phyloP scores from a whole-genome alignment of 2,329 filamentous ascomycete genomes.

The Neofusicoccum kwambonambiense region DNA sequence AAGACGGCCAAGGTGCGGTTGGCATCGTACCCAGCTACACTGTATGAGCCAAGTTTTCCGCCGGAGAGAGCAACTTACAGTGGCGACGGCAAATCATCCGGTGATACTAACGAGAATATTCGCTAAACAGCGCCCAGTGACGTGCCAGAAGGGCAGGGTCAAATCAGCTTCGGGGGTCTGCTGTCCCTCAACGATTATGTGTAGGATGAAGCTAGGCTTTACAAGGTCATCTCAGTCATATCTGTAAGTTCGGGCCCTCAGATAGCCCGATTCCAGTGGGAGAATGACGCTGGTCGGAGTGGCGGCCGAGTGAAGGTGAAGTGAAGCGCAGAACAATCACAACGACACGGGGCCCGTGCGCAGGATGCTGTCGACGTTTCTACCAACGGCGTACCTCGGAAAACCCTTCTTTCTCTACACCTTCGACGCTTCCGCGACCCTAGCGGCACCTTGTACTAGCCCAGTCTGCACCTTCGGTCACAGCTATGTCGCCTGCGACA shows the following conservation, averaged over 20 bases:
- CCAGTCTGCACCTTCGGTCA: neutral
- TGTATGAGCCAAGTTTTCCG: no score
- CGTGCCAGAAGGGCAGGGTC: no score
- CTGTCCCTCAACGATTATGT: no score
- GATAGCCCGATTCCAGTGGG: no score
- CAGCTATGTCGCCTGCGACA: neutral
- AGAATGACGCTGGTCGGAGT: neutral
- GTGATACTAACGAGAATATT: no score
- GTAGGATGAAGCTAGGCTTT: neutral
- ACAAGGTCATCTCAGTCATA: neutral
- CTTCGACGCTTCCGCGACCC: neutral
- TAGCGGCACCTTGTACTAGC: neutral
- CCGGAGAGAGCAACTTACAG: no score
- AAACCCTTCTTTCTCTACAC: neutral
- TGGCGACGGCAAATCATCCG: no score
- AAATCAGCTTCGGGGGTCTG: no score
- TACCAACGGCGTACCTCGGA: neutral
- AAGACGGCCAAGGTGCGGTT: no score
- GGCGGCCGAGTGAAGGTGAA: neutral
- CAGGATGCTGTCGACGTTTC: neutral
- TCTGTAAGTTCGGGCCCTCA: no score
- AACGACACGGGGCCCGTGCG: neutral
- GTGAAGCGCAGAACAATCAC: neutral
- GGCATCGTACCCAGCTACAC: no score
- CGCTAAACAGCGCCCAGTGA: no score